Evolutionary conservation across 2,329 filamentous ascomycete genomes (phyloP).

Genomic region (Lasiodiplodia hormozganensis): DNA sequence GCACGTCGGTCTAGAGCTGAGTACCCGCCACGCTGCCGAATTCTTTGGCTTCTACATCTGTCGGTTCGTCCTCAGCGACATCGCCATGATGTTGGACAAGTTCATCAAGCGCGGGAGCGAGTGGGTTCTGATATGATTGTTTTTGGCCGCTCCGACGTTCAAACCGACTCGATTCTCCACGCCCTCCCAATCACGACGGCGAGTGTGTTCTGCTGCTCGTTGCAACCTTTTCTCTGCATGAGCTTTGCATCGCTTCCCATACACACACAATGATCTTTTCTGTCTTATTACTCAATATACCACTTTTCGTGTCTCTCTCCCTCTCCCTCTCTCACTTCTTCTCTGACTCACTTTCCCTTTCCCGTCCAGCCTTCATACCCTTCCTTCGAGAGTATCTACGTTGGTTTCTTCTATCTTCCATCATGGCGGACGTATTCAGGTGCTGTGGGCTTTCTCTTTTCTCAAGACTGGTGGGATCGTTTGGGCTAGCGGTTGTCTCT

Average conservation of each 20-base stretch:
- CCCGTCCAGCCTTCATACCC: conserved; percentile 1
- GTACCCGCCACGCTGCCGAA: conserved; percentile 90
- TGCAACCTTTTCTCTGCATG: conserved; percentile 26
- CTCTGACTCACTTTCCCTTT: conserved; percentile 12
- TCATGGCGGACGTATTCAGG: conserved; percentile 10
- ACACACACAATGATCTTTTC: conserved; percentile 19
- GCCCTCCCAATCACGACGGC: conserved; percentile 36
- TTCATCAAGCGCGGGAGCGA: conserved; percentile 96
- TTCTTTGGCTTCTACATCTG: conserved; percentile 98
- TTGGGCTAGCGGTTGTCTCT: conserved; percentile 33
- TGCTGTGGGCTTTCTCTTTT: conserved; percentile 40
- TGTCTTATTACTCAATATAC: conserved; percentile 20
- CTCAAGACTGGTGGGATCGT: conserved; percentile 38
- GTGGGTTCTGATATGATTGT: conserved; percentile 74
- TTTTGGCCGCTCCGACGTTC: conserved; percentile 36
- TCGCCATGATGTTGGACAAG: conserved; percentile 88
- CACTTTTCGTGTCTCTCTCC: conserved; percentile 30
- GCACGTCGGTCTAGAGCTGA: conserved; percentile 92
- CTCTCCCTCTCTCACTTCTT: conserved; percentile 30
- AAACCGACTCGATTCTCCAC: conserved; percentile 36
- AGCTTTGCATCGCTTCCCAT: conserved; percentile 4
- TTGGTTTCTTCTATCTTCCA: conserved; percentile 15
- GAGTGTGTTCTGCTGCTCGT: conserved; percentile 33
- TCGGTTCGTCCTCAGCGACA: conserved; percentile 88
- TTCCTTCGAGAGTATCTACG: conserved; percentile 26